A percentile compares a stretch with the other conserved stretches of the same genome.
phyloP scores from a whole-genome alignment of 2,329 filamentous ascomycete species.

The Neonectria punicea region DNA sequence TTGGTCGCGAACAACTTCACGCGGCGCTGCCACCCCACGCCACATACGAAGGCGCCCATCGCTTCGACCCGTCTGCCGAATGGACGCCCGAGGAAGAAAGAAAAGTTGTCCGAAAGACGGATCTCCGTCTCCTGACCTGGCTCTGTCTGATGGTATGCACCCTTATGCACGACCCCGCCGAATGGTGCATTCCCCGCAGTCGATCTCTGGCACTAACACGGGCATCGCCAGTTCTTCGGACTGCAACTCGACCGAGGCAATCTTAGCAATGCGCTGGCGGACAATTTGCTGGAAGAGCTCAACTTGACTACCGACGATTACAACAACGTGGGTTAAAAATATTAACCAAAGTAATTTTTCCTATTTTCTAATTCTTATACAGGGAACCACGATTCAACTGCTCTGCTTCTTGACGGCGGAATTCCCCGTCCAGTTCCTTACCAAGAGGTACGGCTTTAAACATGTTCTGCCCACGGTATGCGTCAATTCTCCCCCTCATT shows the following conservation, averaged over 20 bases:
- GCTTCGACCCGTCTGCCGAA: constrained; percentile 51
- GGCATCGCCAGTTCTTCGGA: constrained; percentile 62
- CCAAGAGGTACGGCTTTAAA: constrained; percentile 63
- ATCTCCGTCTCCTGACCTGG: constrained; percentile 54
- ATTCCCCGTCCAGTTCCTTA: constrained; percentile 25
- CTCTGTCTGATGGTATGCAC: constrained; percentile 54
- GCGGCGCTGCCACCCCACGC: constrained; percentile 43
- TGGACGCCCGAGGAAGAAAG: constrained; percentile 70
- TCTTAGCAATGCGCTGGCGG: constrained; percentile 69
- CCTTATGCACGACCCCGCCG: neutral
- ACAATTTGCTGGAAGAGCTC: constrained; percentile 68
- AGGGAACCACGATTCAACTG: constrained; percentile 66
- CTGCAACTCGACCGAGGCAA: constrained; percentile 73
- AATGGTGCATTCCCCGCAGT: constrained; percentile 8
- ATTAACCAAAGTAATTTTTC: too few species aligned
- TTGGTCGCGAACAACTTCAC: constrained; percentile 53
- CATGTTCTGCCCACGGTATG: constrained; percentile 59
- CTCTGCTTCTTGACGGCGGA: constrained; percentile 58
- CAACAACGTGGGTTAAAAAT: constrained; percentile 55
- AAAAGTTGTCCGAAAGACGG: constrained; percentile 64
- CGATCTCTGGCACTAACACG: constrained; percentile 31
- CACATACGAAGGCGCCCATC: constrained; percentile 54
- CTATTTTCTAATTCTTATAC: constrained; percentile 2
- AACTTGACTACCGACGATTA: constrained; percentile 61
- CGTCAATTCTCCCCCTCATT: neutral